phyloP scores from a whole-genome alignment of 2,329 filamentous ascomycete genomes.

The Sclerotinia nivalis region DNA sequence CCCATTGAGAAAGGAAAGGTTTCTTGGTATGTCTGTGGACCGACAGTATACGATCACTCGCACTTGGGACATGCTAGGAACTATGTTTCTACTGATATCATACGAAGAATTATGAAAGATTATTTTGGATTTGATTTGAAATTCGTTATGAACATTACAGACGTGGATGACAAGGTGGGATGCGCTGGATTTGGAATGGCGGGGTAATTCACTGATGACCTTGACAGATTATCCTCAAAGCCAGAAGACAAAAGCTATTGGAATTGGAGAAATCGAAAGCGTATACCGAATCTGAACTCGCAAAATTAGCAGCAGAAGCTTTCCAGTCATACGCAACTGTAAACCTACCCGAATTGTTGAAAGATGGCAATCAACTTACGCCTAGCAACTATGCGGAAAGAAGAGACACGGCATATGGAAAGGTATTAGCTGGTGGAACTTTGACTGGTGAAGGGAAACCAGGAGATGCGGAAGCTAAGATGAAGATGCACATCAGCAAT shows the following conservation, averaged over 20 bases:
- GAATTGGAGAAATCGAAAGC: constrained; percentile 74
- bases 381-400: constrained; percentile 52
- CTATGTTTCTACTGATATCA: constrained; percentile 72
- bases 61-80: constrained; percentile 69
- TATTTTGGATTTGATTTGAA: constrained; percentile 68
- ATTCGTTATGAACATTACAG: constrained; percentile 75
- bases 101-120: constrained; percentile 64
- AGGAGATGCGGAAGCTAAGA: constrained; percentile 65
- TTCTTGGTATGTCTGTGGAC: constrained; percentile 75
- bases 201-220: constrained; percentile 15
- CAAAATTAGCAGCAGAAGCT: constrained; percentile 52
- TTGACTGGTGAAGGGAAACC: constrained; percentile 56
- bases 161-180: constrained; percentile 60
- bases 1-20: constrained; percentile 30
- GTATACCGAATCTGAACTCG: constrained; percentile 50
- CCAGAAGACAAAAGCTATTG: constrained; percentile 78
- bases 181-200: constrained; percentile 1
- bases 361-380: constrained; percentile 48
- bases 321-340: constrained; percentile 57
- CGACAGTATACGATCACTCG: constrained; percentile 66
- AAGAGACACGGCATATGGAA: constrained; percentile 55
- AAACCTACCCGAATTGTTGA: constrained; percentile 55
- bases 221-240: constrained; percentile 43
- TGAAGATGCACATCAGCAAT: constrained; percentile 68
- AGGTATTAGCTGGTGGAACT: constrained; percentile 56